These are phyloP conservation scores for Cyamopsis tetragonoloba DNA, from an alignment of 306 rosid species.

Conservation along the genomic window DNA sequence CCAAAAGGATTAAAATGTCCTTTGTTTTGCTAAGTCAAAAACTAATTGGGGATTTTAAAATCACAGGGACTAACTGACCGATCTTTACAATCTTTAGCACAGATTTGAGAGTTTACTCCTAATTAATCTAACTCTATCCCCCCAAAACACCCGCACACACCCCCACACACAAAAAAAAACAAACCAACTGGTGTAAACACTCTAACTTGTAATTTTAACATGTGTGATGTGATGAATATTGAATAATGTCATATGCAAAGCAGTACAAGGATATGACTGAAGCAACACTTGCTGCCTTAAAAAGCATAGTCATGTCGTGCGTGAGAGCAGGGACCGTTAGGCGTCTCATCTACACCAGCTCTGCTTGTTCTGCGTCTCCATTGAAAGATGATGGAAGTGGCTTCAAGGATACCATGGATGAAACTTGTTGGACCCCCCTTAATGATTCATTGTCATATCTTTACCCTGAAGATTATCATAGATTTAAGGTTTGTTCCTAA, in stretches of 20 bases:
- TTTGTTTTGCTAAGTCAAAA: too few species aligned
- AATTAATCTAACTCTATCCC: too few species aligned
- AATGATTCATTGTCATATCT: constrained; percentile 9
- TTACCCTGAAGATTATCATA: not conserved
- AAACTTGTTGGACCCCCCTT: constrained; percentile 52
- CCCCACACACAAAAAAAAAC: too few species aligned
- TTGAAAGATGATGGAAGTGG: constrained; percentile 38
- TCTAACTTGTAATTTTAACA: too few species aligned
- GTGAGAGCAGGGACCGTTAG: constrained; percentile 33
- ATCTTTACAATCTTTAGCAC: too few species aligned
- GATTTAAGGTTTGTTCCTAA: constrained; percentile 13
- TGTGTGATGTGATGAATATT: not conserved
- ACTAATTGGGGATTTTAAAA: too few species aligned
- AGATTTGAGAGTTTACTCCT: too few species aligned
- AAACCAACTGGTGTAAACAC: too few species aligned
- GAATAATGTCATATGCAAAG: not conserved
- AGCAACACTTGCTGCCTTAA: constrained; percentile 35
- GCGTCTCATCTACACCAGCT: constrained; percentile 44
- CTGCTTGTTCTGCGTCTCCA: constrained; percentile 38
- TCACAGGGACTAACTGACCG: too few species aligned
- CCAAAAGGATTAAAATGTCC: too few species aligned
- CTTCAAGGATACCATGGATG: constrained; percentile 34
- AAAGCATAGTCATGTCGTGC: constrained; percentile 30
- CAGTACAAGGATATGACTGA: constrained; percentile 36
- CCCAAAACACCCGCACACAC: too few species aligned